phyloP scores from a whole-genome alignment of 371 early-diverging fungal species.

The Mortierella sp. region DNA sequence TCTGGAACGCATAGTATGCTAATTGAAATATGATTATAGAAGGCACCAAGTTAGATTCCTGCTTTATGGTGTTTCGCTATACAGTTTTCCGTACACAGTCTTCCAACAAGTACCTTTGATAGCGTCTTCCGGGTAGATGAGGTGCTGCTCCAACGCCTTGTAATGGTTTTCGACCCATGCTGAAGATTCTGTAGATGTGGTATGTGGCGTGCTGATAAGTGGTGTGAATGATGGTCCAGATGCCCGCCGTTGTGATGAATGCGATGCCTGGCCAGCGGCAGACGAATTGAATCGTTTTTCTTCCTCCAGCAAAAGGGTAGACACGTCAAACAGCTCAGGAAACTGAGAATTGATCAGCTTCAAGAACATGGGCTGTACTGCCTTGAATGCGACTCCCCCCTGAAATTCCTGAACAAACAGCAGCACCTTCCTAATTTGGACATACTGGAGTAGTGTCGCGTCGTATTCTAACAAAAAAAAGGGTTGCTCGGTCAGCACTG shows the following conservation, averaged over 20 bases:
- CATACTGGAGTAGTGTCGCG: constrained; percentile 31
- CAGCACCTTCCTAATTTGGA: constrained; percentile 49
- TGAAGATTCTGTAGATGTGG: not conserved
- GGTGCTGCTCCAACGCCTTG: constrained; percentile 28
- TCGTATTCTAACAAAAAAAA: constrained; percentile 38
- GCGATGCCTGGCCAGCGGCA: not conserved
- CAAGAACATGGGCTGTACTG: constrained; percentile 54
- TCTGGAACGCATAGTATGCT: constrained; percentile 51
- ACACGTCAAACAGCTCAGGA: constrained; percentile 55
- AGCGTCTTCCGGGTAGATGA: constrained; percentile 37
- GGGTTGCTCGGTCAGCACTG: not conserved
- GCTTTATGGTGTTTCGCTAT: no score
- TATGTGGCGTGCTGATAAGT: not conserved
- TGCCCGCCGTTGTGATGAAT: no score
- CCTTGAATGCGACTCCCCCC: constrained; percentile 45
- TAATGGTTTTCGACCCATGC: constrained; percentile 20
- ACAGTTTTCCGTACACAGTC: not conserved
- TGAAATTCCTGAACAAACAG: constrained; percentile 46
- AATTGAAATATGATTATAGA: not conserved
- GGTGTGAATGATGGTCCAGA: not conserved
- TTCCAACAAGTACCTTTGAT: constrained; percentile 29
- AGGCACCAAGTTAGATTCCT: not conserved
- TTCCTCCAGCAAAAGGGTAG: constrained; percentile 52
- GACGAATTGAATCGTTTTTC: constrained; percentile 15
- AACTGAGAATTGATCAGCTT: constrained; percentile 54